Percentiles rank a stretch among this genome's conserved stretches.
Evolutionary conservation across 805 yeast species (phyloP).

Genomic region (Teunomyces funiuensis): DNA sequence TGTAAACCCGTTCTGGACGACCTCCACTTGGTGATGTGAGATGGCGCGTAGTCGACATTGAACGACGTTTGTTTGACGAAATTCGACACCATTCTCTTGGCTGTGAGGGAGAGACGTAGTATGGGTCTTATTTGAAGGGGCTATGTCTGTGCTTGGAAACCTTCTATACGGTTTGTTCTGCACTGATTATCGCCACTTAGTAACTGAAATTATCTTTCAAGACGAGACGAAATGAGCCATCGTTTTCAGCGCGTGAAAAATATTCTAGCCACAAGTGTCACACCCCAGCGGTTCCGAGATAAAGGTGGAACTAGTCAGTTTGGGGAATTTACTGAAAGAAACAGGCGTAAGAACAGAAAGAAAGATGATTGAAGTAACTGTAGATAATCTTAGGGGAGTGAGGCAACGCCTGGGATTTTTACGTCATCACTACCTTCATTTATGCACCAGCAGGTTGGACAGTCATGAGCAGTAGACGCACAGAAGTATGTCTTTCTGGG

Average conservation of each 20-base stretch:
- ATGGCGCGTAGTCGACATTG: constrained; percentile 74
- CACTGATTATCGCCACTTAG: background rate
- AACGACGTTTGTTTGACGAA: constrained; percentile 41
- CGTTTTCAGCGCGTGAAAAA: background rate
- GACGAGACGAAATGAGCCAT: background rate
- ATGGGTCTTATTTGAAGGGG: constrained; percentile 1
- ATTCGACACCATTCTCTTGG: constrained; percentile 4
- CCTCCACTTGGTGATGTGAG: constrained; percentile 68
- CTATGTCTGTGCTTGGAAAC: background rate
- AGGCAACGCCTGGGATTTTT: no score
- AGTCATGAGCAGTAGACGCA: no score
- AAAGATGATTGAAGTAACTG: no score
- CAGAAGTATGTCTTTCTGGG: no score
- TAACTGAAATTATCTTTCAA: background rate
- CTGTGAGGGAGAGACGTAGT: background rate
- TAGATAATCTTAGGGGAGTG: no score
- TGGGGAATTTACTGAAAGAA: no score
- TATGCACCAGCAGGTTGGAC: no score
- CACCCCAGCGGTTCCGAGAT: no score
- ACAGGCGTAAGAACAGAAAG: no score
- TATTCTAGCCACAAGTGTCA: background rate
- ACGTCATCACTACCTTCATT: no score
- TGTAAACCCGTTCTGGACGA: constrained; percentile 82
- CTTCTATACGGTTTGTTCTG: background rate
- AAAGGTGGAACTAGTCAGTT: no score